Percentiles rank a stretch among this genome's conserved stretches.
Conservation (phyloP, 2,329 filamentous ascomycete genomes). For the Diaporthe sp. region DNA sequence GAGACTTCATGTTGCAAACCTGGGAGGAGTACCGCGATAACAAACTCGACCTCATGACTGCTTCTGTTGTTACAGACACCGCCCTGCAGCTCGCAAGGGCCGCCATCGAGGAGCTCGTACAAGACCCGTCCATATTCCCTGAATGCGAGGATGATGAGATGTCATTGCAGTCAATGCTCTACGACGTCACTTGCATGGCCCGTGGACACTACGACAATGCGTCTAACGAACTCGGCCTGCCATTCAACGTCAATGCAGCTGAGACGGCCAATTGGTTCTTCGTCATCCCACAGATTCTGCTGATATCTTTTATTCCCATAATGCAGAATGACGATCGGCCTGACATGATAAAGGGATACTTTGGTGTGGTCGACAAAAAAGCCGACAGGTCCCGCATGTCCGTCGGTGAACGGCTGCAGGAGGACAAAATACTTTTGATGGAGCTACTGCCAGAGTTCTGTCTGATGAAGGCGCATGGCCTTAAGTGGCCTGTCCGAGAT, state of each 20-base stretch:
- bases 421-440: background rate
- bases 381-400: conserved; percentile 12
- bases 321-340: background rate
- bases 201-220: background rate
- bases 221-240: background rate
- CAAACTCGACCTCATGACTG: conserved; percentile 4
- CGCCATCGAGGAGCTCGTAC: background rate
- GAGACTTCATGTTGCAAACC: background rate
- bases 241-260: background rate
- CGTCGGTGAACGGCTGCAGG: background rate
- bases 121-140: background rate
- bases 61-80: conserved; percentile 6
- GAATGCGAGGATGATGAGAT: background rate
- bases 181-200: background rate
- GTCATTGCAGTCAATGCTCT: background rate
- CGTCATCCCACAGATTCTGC: background rate
- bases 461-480: background rate
- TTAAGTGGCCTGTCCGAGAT: background rate
- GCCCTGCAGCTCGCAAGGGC: background rate
- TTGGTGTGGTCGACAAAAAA: background rate
- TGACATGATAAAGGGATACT: background rate
- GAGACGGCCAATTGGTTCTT: background rate
- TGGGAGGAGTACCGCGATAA: conserved; percentile 17
- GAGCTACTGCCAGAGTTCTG: conserved; percentile 13
- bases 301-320: background rate